phyloP scores from a whole-genome alignment of 768 basidiomycete species.

The Solioccasus polychromus region DNA sequence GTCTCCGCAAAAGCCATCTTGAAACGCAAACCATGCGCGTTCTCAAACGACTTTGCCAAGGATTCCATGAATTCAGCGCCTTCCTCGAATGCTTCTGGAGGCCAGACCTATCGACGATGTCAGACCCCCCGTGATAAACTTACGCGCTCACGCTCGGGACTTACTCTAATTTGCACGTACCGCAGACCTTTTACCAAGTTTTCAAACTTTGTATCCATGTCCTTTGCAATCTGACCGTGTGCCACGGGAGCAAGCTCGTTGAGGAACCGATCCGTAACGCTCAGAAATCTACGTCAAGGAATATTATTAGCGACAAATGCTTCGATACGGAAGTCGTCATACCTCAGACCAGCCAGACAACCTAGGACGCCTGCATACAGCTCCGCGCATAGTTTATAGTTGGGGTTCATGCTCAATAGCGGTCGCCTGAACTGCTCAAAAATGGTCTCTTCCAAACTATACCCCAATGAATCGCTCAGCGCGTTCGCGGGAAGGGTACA shows the following conservation, averaged over 20 bases:
- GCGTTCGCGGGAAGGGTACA: constrained; percentile 71
- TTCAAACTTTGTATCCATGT: constrained; percentile 79
- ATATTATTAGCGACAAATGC: not conserved
- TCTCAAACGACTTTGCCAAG: constrained; percentile 77
- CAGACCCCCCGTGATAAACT: not conserved
- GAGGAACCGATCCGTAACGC: constrained; percentile 90
- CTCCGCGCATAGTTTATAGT: constrained; percentile 79
- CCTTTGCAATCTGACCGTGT: constrained; percentile 74
- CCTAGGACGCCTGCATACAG: constrained; percentile 83
- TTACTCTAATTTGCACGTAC: constrained; percentile 79
- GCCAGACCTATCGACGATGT: constrained; percentile 67
- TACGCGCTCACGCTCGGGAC: constrained; percentile 1
- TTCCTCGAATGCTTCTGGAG: constrained; percentile 89
- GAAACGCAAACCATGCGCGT: constrained; percentile 78
- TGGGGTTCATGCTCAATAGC: constrained; percentile 60
- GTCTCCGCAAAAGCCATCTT: constrained; percentile 87
- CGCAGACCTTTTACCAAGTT: constrained; percentile 79
- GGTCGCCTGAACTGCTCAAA: constrained; percentile 82
- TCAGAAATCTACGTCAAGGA: constrained; percentile 61
- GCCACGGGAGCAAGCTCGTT: constrained; percentile 73
- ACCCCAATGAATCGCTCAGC: constrained; percentile 73
- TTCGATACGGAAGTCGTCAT: constrained; percentile 21
- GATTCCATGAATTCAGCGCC: constrained; percentile 88
- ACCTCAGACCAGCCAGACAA: constrained; percentile 79
- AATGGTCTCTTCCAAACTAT: constrained; percentile 80